A percentile compares a stretch with the other conserved stretches of the same genome.
Conservation (phyloP, 306 rosid genomes). For the Cajanus cajan region DNA sequence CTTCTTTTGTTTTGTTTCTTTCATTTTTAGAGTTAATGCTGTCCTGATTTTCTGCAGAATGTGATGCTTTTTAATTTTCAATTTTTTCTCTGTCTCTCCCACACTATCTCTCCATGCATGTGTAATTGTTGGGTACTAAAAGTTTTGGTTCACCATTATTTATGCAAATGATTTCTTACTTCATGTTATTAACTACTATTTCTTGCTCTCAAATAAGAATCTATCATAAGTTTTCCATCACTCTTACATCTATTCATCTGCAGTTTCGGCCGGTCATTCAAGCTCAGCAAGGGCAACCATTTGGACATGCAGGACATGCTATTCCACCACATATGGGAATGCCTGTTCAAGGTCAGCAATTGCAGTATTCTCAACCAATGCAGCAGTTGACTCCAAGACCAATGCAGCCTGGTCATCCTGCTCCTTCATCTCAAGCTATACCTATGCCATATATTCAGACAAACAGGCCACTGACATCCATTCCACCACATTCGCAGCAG, state of each 20-base stretch:
- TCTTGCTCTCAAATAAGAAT: background rate
- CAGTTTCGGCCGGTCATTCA: constrained; percentile 85
- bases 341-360: constrained; percentile 70
- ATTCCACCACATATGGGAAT: constrained; percentile 65
- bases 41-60: background rate
- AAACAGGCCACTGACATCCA: constrained; percentile 63
- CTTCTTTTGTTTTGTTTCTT: background rate
- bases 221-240: constrained; percentile 24
- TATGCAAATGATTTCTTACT: constrained; percentile 24
- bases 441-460: constrained; percentile 74
- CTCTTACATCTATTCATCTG: constrained; percentile 24
- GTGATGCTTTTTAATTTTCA: background rate
- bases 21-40: background rate
- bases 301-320: constrained; percentile 69
- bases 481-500: constrained; percentile 70
- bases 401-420: constrained; percentile 59
- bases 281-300: constrained; percentile 74
- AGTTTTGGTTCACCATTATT: constrained; percentile 38
- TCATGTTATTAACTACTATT: constrained; percentile 3
- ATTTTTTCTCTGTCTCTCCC: background rate
- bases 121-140: constrained; percentile 45
- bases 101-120: background rate
- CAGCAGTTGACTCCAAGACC: constrained; percentile 79
- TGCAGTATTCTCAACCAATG: constrained; percentile 83
- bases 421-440: constrained; percentile 65